Evolutionary conservation across 2,329 filamentous ascomycete genomes (phyloP).

Genomic region (Rhytidhysteron rufulum): DNA sequence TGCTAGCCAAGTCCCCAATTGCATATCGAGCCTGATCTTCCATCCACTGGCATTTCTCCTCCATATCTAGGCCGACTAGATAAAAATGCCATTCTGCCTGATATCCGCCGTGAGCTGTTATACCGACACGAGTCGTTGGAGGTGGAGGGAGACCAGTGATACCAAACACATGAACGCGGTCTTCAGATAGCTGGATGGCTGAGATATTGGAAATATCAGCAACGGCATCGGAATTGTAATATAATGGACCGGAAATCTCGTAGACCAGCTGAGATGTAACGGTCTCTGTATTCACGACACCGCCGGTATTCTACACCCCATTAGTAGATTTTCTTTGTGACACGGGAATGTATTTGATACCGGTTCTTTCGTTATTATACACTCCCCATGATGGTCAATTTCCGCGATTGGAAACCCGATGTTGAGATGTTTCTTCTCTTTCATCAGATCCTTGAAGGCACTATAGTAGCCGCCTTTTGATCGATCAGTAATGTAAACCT

Average conservation of each 20-base stretch:
- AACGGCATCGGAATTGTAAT: slow-evolving; percentile 37
- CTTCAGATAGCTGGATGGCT: slow-evolving; percentile 12
- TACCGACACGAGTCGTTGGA: slow-evolving; percentile 28
- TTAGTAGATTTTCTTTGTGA: too few relatives aligned
- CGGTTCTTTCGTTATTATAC: slow-evolving; percentile 35
- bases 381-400: slow-evolving; percentile 21
- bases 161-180: slow-evolving; percentile 27
- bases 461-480: slow-evolving; percentile 7
- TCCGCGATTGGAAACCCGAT: slow-evolving; percentile 31
- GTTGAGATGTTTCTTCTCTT: slow-evolving; percentile 10
- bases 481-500: slow-evolving; percentile 19
- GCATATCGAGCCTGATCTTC: slow-evolving; percentile 14
- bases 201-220: slow-evolving; percentile 27
- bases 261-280: slow-evolving; percentile 34
- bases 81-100: slow-evolving; percentile 39
- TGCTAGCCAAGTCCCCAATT: slow-evolving; percentile 16
- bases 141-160: slow-evolving; percentile 30
- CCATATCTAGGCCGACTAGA: slow-evolving; percentile 45
- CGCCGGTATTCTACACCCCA: slow-evolving; percentile 26
- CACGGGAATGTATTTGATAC: too few relatives aligned
- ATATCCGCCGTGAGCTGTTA: slow-evolving; percentile 26
- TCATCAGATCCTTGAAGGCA: slow-evolving; percentile 14
- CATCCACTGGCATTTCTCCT: slow-evolving; percentile 33
- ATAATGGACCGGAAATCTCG: slow-evolving; percentile 39
- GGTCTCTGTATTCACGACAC: slow-evolving; percentile 14